Evolutionary conservation across 441 rosid genomes (phyloP).

Genomic region (Bocquillonia castaneifolia): DNA sequence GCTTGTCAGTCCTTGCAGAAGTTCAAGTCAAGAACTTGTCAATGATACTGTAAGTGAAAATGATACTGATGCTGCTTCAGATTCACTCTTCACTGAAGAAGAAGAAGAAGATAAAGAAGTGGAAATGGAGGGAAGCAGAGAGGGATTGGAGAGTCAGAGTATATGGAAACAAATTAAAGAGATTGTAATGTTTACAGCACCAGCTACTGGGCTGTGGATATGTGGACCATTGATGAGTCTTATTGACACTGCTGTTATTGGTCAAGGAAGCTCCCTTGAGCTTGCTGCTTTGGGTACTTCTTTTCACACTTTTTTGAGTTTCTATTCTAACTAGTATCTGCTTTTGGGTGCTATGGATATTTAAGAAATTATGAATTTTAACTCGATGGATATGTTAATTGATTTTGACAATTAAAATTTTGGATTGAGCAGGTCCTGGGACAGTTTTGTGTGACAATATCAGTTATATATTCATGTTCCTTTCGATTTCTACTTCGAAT

Average conservation of each 20-base stretch:
- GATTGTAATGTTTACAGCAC: slow-evolving; percentile 26
- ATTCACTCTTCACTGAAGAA: slow-evolving; percentile 6
- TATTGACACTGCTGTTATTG: slow-evolving; percentile 33
- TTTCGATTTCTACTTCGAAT: slow-evolving; percentile 82
- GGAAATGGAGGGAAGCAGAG: slow-evolving; percentile 11
- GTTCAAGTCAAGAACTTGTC: slow-evolving; percentile 8
- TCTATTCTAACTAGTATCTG: no score
- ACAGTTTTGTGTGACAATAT: slow-evolving; percentile 71
- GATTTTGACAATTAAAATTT: not conserved
- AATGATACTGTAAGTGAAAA: slow-evolving; percentile 3
- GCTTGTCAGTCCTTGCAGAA: slow-evolving; percentile 7
- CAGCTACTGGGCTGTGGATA: slow-evolving; percentile 29
- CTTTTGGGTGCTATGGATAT: slow-evolving; percentile 7
- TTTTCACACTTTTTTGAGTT: not conserved
- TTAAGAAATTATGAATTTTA: not conserved
- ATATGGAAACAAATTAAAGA: slow-evolving; percentile 31
- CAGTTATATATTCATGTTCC: slow-evolving; percentile 77
- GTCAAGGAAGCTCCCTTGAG: slow-evolving; percentile 37
- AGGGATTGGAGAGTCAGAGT: slow-evolving; percentile 25
- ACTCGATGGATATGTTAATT: not conserved
- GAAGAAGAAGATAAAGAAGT: slow-evolving; percentile 7
- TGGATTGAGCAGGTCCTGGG: slow-evolving; percentile 66
- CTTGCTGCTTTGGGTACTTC: slow-evolving; percentile 41
- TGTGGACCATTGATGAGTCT: slow-evolving; percentile 33
- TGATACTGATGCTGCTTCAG: slow-evolving; percentile 1